Conservation (phyloP, 371 early-diverging fungal species). For the Apophysomyces trapeziformis region DNA sequence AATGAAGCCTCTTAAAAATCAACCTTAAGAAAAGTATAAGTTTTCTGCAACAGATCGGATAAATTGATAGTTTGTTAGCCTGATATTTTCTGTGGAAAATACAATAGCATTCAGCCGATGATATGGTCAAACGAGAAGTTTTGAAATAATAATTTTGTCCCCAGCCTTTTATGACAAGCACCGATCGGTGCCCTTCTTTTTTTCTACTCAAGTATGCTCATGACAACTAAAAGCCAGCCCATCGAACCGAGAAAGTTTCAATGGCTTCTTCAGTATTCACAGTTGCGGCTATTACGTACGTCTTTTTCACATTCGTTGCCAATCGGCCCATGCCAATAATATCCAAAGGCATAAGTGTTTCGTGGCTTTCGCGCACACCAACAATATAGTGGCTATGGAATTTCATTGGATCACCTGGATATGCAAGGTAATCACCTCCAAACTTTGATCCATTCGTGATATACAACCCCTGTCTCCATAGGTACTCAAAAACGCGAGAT, state of each 20-base stretch:
- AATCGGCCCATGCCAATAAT: conserved; percentile 54
- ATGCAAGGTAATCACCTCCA: conserved; percentile 68
- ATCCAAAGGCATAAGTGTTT: conserved; percentile 33
- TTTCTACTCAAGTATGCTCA: no score
- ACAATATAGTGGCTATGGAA: conserved; percentile 62
- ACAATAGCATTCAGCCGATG: no score
- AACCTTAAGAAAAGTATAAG: no score
- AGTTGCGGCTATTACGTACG: conserved; percentile 41
- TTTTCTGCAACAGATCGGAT: no score
- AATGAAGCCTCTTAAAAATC: no score
- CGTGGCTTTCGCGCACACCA: conserved; percentile 20
- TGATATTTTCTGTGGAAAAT: no score
- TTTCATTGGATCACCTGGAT: conserved; percentile 59
- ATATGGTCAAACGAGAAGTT: no score
- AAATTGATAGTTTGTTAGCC: no score
- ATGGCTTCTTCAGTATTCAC: conserved; percentile 4
- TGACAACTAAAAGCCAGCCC: conserved; percentile 49
- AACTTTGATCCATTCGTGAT: conserved; percentile 64
- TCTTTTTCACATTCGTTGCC: conserved; percentile 60
- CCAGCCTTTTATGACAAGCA: no score
- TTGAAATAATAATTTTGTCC: no score
- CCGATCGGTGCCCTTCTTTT: no score
- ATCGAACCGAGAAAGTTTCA: conserved; percentile 37
- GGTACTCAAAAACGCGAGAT: conserved; percentile 49
- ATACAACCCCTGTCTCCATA: conserved; percentile 58